Base-by-base conservation (phyloP, 768 basidiomycete genomes). In the Suillus subalutaceus region DNA sequence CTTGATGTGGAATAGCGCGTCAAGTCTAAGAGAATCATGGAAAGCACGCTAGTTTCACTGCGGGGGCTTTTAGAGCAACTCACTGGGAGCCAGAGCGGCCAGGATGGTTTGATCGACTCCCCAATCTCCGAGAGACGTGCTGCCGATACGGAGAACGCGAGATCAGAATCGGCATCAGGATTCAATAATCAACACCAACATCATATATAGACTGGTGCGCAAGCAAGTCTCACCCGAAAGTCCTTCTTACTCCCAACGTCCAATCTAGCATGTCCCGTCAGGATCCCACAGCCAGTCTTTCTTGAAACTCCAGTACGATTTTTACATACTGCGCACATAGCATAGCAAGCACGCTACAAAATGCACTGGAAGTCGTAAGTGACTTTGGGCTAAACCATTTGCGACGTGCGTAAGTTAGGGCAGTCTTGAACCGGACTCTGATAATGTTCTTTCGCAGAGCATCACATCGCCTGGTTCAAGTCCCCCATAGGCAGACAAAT, bases 1-100 rank as follows among this genome's bases (percentile, higher is more conserved):
- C 87, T 66, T 85, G 86, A 71, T 88, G 81, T 3, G 76, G 67
- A 32, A 85, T 84, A 10, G 20, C 9, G 38, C 72, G 77, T 86
- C 3, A 32, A 32, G 32, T 32, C 32, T 87, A 67, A 72, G 26
- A 23, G 71, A 55, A 78, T 77, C 66, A 75, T 78, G 37, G 62
- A 48, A 23, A 46, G 46, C n/a, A n/a, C 46, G 10, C 10, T 46
- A 46, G 46, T 23, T 50, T 26, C 9, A n/a, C n/a, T n/a, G n/a
- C 9, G 9, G 20, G 10, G 9, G 20, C 6, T 44, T 50, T 5
- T 50, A 23, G 13, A 50, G 13, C 48, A 15, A 12, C 23, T 50
- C 13, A 50, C 23, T 50, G 23, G 48, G 23, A 50, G 10, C 12
- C 46, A 2, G 20, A 48, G 5, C 5, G n/a, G n/a, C 20, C 20